Base-by-base conservation (phyloP, 352 stramenopile genomes). In the Pythium phragmitis region DNA sequence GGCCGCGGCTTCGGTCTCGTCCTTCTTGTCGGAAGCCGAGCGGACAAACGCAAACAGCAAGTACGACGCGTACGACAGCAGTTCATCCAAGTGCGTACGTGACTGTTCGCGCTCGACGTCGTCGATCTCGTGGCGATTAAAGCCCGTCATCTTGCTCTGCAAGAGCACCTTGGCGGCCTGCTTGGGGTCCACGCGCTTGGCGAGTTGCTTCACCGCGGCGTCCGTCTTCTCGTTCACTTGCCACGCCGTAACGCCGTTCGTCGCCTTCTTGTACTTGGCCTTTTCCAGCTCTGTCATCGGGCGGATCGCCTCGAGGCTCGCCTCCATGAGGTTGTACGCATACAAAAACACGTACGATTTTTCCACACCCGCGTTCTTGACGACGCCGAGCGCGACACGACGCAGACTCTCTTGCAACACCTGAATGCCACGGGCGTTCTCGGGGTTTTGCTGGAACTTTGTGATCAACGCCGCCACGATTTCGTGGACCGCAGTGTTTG, bases 321-420 rank as follows among this genome's bases (percentile, higher is more conserved):
- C 77, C 28, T 82, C 72, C 60, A 96, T 73, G 42, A 96, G 57
- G 72, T 96, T 94, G 80, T 88, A 92, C 21, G 83, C 74, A 49
- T 94, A 94, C 19, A 96, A 57, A 46, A 87, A 92, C 52, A 94
- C 77, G 65, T 96, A 91, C n/a, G 86, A 93, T 9, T 72, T 74
- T 33, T 96, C 88, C 16, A 94, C 85, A 4, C 79, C 84, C n/a
- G 73, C 62, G 63, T 96, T 96, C 70, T 93, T 94, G 14, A 81
- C 71, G 19, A 96, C 72, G 21, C 88, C 88, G 21, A 92, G 72
- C 7, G 86, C 86, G 23, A 95, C 70, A 19, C 84, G 80, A 57
- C 90, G 88, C n/a, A 96, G 68, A n/a, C 83, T 73, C 41, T 94
- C 85, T 51, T 89, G 82, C 1, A 95, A 57, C 26, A 88, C 73